phyloP scores from a whole-genome alignment of 352 stramenopile species.

The Peronospora belbahrii region DNA sequence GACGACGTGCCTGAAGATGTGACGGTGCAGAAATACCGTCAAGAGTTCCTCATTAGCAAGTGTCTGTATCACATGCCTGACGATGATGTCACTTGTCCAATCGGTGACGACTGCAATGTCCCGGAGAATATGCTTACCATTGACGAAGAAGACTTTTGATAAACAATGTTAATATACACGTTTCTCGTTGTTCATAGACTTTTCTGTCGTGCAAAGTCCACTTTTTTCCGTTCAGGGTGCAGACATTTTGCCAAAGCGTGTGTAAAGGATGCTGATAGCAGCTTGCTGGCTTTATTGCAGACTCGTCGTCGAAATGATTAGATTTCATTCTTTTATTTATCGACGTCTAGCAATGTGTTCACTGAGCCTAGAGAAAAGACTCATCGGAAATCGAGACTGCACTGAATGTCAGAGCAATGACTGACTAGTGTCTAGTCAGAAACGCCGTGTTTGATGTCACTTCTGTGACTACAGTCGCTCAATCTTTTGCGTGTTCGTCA shows the following conservation, averaged over 20 bases:
- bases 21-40: constrained; percentile 58
- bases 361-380: too few relatives aligned
- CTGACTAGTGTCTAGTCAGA: too few relatives aligned
- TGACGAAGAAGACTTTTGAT: constrained; percentile 45
- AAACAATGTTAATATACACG: constrained; percentile 5
- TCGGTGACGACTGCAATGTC: constrained; percentile 27
- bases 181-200: neutral
- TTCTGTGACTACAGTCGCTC: too few relatives aligned
- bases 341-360: too few relatives aligned
- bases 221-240: neutral
- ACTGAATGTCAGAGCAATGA: too few relatives aligned
- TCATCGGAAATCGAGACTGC: too few relatives aligned
- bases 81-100: constrained; percentile 44
- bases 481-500: constrained; percentile 1
- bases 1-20: constrained; percentile 69
- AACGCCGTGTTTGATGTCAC: constrained; percentile 10
- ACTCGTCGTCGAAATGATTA: too few relatives aligned
- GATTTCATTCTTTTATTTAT: too few relatives aligned
- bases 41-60: constrained; percentile 85
- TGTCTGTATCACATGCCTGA: constrained; percentile 79
- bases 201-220: neutral
- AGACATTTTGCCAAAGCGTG: neutral
- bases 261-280: too few relatives aligned
- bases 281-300: too few relatives aligned
- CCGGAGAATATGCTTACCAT: constrained; percentile 44